A percentile compares a stretch with the other conserved stretches of the same genome.
These are phyloP conservation scores for Pochonia chlamydosporia DNA, from an alignment of 2,329 filamentous ascomycete species.

Conservation along the genomic window DNA sequence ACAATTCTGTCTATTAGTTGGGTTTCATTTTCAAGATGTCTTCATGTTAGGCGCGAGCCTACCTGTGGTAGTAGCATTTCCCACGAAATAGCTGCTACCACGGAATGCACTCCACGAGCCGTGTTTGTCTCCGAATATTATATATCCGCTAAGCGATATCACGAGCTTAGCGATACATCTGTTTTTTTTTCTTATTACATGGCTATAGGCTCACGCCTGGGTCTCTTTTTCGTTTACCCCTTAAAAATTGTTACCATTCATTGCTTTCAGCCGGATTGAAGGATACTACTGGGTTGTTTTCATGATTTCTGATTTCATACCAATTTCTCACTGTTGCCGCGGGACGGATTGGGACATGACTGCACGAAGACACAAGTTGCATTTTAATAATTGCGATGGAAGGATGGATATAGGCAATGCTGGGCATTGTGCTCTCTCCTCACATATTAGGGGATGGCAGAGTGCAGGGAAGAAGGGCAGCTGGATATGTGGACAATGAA, in stretches of 20 bases:
- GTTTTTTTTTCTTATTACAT: conserved; percentile 1
- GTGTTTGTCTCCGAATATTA: no score
- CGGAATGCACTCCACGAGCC: no score
- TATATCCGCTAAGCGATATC: no score
- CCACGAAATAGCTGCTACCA: background rate
- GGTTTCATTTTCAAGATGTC: background rate
- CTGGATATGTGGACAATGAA: conserved; percentile 2
- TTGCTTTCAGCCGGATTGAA: background rate
- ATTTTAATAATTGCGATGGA: background rate
- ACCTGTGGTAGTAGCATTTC: background rate
- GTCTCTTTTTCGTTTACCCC: background rate
- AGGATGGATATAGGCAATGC: conserved; percentile 6
- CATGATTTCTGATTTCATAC: background rate
- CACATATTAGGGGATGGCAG: background rate
- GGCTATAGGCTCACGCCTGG: background rate
- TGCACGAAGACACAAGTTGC: no score
- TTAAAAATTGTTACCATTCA: background rate
- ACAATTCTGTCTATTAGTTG: background rate
- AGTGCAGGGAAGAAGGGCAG: conserved; percentile 1
- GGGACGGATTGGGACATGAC: background rate
- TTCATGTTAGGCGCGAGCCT: conserved; percentile 1
- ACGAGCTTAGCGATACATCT: no score
- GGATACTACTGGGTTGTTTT: background rate
- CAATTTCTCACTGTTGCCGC: background rate
- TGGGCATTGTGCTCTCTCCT: conserved; percentile 9